These are phyloP conservation scores for Leccinum pachyderme DNA, from an alignment of 1,284 basidiomycete genomes.

Conservation along the genomic window DNA sequence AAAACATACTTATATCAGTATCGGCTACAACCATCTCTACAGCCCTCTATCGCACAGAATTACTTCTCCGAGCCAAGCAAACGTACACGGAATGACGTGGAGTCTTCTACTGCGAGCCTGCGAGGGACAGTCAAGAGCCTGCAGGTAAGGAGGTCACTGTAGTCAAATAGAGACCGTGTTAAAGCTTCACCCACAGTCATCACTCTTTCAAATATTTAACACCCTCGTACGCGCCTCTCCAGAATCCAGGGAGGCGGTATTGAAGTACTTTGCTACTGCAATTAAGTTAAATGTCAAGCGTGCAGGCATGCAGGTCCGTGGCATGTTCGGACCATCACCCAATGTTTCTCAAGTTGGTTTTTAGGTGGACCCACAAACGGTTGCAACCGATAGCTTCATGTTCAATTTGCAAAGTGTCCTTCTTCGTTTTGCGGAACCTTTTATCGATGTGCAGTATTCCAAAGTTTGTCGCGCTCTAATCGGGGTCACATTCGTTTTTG, in stretches of 20 bases:
- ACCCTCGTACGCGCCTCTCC: constrained; percentile 82
- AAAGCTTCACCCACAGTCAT: constrained; percentile 43
- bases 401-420: constrained; percentile 85
- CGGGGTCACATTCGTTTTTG: constrained; percentile 4
- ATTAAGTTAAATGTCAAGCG: constrained; percentile 81
- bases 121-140: constrained; percentile 78
- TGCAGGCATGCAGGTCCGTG: constrained; percentile 78
- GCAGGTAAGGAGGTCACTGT: constrained; percentile 50
- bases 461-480: constrained; percentile 55
- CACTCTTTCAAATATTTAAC: constrained; percentile 90
- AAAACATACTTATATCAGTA: constrained; percentile 11
- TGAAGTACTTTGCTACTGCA: constrained; percentile 81
- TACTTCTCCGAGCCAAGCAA: constrained; percentile 88
- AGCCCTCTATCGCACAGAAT: constrained; percentile 76
- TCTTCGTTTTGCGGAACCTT: constrained; percentile 90
- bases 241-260: constrained; percentile 76
- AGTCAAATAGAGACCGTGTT: constrained; percentile 4
- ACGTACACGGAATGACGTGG: constrained; percentile 70
- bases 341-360: not conserved
- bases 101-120: constrained; percentile 81
- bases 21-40: constrained; percentile 10
- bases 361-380: constrained; percentile 80
- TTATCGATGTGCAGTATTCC: constrained; percentile 89
- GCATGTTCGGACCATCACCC: not conserved
- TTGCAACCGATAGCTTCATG: constrained; percentile 93